Evolutionary conservation across 2,329 filamentous ascomycete species (phyloP).

Genomic region (Sclerotinia glacialis): DNA sequence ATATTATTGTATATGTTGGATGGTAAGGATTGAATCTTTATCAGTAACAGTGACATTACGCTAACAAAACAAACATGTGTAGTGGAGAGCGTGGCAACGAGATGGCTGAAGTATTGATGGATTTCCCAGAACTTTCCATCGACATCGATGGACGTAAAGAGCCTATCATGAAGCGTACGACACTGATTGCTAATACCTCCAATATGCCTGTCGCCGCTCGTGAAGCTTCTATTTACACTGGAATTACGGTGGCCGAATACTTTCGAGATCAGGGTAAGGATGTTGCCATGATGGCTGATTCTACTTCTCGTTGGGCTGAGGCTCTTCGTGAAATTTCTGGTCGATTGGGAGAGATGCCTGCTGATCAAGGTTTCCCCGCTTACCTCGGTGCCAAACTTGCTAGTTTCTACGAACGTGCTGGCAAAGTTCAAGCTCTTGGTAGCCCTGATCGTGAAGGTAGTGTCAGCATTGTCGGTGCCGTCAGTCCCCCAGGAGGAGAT

Average conservation of each 20-base stretch:
- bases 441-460: conserved; percentile 86
- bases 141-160: conserved; percentile 92
- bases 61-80: background rate
- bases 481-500: conserved; percentile 96
- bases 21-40: conserved; percentile 35
- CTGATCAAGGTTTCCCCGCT: conserved; percentile 98
- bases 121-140: conserved; percentile 97
- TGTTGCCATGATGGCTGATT: conserved; percentile 99
- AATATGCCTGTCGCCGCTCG: conserved; percentile 99
- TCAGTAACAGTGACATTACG: background rate
- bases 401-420: conserved; percentile 98
- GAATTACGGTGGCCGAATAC: conserved; percentile 83
- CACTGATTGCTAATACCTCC: conserved; percentile 96
- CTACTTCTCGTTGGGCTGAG: conserved; percentile 96
- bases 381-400: conserved; percentile 96
- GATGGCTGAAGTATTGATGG: conserved; percentile 99
- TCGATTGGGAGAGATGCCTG: conserved; percentile 98
- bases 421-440: conserved; percentile 79
- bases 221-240: conserved; percentile 98
- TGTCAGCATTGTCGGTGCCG: conserved; percentile 96
- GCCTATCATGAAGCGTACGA: conserved; percentile 99
- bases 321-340: conserved; percentile 97
- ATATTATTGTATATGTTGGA: conserved; percentile 97
- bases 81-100: conserved; percentile 88
- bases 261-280: conserved; percentile 96